A percentile compares a stretch with the other conserved stretches of the same genome.
phyloP scores from a whole-genome alignment of 2,329 filamentous ascomycete genomes.

The Lizonia empirigonia region DNA sequence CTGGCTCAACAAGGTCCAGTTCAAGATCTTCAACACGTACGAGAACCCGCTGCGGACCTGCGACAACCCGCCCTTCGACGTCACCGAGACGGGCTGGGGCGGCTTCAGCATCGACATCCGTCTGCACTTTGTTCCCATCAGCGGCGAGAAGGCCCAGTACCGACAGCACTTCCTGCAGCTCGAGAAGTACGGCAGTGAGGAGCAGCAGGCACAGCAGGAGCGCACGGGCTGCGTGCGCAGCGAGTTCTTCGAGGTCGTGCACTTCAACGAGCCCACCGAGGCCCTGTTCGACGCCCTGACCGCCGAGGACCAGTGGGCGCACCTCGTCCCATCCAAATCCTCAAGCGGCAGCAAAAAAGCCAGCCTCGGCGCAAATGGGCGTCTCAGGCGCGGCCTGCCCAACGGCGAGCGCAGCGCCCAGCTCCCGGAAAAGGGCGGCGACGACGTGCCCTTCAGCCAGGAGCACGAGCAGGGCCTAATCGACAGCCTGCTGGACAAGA shows the following conservation, averaged over 20 bases:
- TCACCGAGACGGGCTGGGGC: constrained; percentile 94
- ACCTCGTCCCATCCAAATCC: constrained; percentile 45
- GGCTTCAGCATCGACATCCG: constrained; percentile 97
- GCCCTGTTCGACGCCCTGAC: constrained; percentile 89
- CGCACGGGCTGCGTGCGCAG: constrained; percentile 67
- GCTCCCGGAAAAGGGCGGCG: constrained; percentile 42
- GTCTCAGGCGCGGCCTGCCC: constrained; percentile 43
- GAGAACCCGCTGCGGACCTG: constrained; percentile 79
- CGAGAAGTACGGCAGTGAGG: constrained; percentile 80
- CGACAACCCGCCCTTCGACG: constrained; percentile 80
- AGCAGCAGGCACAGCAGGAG: constrained; percentile 65
- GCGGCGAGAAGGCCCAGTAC: constrained; percentile 92
- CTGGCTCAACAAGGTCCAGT: constrained; percentile 96
- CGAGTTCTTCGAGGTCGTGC: constrained; percentile 89
- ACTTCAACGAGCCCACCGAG: constrained; percentile 97
- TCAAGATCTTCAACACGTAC: constrained; percentile 97
- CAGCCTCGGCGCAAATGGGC: constrained; percentile 38
- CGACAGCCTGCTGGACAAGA: constrained; percentile 38
- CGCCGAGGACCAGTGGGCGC: constrained; percentile 65
- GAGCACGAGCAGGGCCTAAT: constrained; percentile 45
- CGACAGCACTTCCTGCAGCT: constrained; percentile 90
- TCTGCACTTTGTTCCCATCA: constrained; percentile 87
- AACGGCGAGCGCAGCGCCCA: constrained; percentile 46
- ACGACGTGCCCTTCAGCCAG: constrained; percentile 43
- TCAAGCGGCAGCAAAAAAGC: constrained; percentile 53